These are phyloP conservation scores for Zalerion maritima DNA, from an alignment of 495 filamentous ascomycete species.

Conservation along the genomic window DNA sequence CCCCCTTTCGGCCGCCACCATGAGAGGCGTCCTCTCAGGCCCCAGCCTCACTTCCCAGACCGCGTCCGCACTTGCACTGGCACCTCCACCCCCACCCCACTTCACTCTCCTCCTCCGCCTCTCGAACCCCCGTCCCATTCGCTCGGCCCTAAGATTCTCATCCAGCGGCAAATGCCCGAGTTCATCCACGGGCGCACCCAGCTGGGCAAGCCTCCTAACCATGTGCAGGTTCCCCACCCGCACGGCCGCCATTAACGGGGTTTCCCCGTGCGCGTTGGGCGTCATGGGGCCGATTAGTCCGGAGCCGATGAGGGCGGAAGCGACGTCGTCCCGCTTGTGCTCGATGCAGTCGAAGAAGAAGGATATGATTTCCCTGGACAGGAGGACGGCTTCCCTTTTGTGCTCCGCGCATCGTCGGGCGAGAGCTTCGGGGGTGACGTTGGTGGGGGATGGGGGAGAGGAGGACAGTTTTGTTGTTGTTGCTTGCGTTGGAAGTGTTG, in stretches of 20 bases:
- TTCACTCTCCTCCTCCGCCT: too few species aligned
- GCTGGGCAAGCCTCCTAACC: constrained; percentile 14
- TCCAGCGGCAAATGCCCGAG: too few species aligned
- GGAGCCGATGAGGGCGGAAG: constrained; percentile 7
- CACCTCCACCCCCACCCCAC: too few species aligned
- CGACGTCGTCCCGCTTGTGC: constrained; percentile 9
- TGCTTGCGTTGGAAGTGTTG: too few species aligned
- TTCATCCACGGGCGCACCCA: constrained; percentile 17
- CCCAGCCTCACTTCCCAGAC: not conserved
- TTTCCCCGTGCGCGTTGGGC: constrained; percentile 9
- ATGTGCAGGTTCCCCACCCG: constrained; percentile 14
- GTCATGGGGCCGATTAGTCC: constrained; percentile 17
- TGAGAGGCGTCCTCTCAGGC: constrained; percentile 17
- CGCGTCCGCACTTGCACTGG: too few species aligned
- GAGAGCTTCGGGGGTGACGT: too few species aligned
- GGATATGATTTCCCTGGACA: constrained; percentile 9
- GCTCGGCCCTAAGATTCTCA: too few species aligned
- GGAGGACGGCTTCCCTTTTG: too few species aligned
- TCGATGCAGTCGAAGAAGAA: constrained; percentile 11
- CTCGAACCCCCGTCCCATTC: too few species aligned
- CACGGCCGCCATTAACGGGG: constrained; percentile 23
- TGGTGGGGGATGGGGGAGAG: too few species aligned
- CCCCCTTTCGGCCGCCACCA: constrained; percentile 13
- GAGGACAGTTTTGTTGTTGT: too few species aligned
- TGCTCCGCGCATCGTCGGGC: too few species aligned